Conservation (phyloP, 139 green algal genomes). For the Deuterostichococcus epilithicus region DNA sequence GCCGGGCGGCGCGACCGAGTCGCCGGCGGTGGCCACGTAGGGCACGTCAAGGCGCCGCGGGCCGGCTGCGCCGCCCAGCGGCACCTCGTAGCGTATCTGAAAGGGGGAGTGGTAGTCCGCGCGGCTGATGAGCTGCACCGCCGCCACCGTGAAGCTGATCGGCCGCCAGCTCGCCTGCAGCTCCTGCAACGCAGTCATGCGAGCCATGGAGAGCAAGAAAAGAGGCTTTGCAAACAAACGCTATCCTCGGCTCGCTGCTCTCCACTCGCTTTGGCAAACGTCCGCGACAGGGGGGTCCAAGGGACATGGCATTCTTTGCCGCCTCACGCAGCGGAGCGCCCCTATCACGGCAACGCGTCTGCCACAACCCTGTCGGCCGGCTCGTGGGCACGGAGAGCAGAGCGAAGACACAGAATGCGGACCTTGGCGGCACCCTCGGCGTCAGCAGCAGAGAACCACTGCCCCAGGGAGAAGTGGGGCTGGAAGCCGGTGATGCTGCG, state of each 20-base stretch:
- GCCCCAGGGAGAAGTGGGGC: constrained; percentile 67
- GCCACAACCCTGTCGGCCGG: no score
- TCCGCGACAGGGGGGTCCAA: no score
- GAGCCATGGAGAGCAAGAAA: no score
- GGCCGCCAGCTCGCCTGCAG: constrained; percentile 4
- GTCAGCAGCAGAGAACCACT: constrained; percentile 33
- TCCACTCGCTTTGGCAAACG: no score
- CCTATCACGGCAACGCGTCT: no score
- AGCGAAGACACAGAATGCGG: not conserved
- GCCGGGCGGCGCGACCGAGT: not conserved
- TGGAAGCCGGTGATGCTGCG: constrained; percentile 45
- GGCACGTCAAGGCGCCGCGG: constrained; percentile 17
- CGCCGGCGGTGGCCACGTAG: constrained; percentile 26
- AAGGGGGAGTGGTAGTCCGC: constrained; percentile 48
- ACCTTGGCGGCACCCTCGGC: constrained; percentile 24
- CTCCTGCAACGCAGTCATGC: no score
- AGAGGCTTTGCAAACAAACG: no score
- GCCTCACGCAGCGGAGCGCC: no score
- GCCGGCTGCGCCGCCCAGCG: constrained; percentile 26
- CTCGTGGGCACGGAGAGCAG: no score
- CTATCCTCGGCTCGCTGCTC: no score
- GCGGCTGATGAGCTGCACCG: constrained; percentile 22
- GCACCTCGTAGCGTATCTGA: constrained; percentile 37
- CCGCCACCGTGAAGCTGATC: constrained; percentile 16
- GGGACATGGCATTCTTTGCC: no score